Conservation (phyloP, 306 rosid species). For the Fagus sylvatica region DNA sequence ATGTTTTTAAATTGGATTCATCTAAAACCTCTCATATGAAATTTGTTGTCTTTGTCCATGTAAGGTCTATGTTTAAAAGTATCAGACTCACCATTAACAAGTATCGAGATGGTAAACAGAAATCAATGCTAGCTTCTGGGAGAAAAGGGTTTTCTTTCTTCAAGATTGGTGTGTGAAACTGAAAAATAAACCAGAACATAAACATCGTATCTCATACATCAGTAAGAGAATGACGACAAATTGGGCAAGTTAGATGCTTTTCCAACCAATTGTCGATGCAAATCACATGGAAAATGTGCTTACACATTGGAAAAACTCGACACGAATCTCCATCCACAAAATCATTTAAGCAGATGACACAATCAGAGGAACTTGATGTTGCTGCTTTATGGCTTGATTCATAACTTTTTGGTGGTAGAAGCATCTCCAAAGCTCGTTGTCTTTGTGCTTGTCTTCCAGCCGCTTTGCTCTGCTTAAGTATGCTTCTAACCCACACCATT, state of each 20-base stretch:
- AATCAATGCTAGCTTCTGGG: too few relatives aligned
- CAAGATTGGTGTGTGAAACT: too few relatives aligned
- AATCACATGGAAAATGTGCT: neutral
- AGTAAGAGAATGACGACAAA: neutral
- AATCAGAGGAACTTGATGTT: neutral
- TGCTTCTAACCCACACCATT: too few relatives aligned
- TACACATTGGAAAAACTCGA: neutral
- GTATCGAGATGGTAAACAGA: too few relatives aligned
- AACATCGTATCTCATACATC: too few relatives aligned
- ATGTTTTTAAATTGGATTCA: too few relatives aligned
- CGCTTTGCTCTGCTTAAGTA: neutral
- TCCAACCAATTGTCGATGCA: neutral
- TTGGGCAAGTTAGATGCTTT: neutral
- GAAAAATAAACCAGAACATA: too few relatives aligned
- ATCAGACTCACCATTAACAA: too few relatives aligned
- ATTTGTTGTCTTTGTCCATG: too few relatives aligned
- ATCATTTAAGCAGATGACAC: neutral
- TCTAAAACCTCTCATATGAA: too few relatives aligned
- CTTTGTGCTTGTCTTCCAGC: neutral
- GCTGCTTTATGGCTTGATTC: neutral
- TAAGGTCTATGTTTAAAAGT: too few relatives aligned
- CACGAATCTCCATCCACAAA: neutral
- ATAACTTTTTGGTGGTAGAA: neutral
- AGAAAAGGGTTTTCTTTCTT: too few relatives aligned
- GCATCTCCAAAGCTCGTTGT: neutral